Evolutionary conservation across 768 basidiomycete species (phyloP), one percentile per base, ranked within the genome.

Genomic region (Pisolithus marmoratus): DNA sequence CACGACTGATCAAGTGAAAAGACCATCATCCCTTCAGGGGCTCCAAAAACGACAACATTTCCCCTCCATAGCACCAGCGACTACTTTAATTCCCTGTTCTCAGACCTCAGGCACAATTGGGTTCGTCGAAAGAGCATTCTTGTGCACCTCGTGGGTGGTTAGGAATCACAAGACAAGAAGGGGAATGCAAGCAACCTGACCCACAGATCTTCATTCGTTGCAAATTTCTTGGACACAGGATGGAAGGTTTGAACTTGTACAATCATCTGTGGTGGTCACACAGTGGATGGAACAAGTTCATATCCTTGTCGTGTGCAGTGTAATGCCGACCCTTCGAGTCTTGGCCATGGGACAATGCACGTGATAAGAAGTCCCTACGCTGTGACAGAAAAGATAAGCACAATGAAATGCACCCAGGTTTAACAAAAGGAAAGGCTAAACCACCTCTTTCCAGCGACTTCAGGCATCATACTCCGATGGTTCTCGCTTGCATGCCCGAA

Each of bases 121-220:
- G 45, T 15, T 31, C 22, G 45, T n/a, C 45, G 6, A 15, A 6
- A 19, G 23, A 34, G 22, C 45, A 11, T 19, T 26, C 24, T 3
- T 31, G 27, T 26, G 20, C 19, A 8, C 14, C 17, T 20, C 11
- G 45, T 46, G n/a, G 45, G 45, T 34, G 45, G 26, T 27, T 27
- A 27, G 26, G 26, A 27, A 27, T 27, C 26, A 27, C 26, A 27
- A 8, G 5, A n/a, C n/a, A n/a, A n/a, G n/a, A n/a, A n/a, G n/a
- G 26, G 26, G 26, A 8, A 27, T 1, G 2, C 26, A 27, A 27
- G 26, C 8, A 27, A 8, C 26, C 26, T n/a, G n/a, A n/a, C n/a
- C n/a, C n/a, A 27, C 8, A 24, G 20, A 43, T 11, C 65, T 60
- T 51, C 80, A 46, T 84, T 80, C 81, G 85, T 83, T 19, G 84